Percentiles rank a stretch among this genome's conserved stretches.
These are phyloP conservation scores for Boechera divaricarpa DNA, from an alignment of 345 rosid species.

Conservation along the genomic window DNA sequence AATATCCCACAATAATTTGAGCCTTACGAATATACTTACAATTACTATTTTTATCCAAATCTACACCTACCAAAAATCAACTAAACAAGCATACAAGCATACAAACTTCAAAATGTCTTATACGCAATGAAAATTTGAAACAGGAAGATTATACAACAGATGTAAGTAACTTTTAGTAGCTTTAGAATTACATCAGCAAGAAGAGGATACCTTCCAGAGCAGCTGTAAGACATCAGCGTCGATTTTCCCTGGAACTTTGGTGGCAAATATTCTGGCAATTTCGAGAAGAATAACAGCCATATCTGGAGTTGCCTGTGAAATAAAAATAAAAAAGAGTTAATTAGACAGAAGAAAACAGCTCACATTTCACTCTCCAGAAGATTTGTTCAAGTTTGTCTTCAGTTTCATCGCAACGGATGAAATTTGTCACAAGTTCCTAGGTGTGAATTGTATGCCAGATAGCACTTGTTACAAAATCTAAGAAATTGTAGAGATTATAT, in stretches of 20 bases:
- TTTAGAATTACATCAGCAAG: slow-evolving; percentile 11
- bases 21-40: neutral
- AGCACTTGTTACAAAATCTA: slow-evolving; percentile 14
- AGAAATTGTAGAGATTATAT: slow-evolving; percentile 2
- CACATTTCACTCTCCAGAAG: slow-evolving; percentile 6
- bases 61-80: slow-evolving; percentile 15
- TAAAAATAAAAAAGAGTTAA: slow-evolving; percentile 28
- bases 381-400: slow-evolving; percentile 18
- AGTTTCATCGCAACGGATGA: slow-evolving; percentile 2
- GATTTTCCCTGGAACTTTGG: slow-evolving; percentile 99
- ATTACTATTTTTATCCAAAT: slow-evolving; percentile 16
- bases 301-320: slow-evolving; percentile 92
- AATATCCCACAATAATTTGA: slow-evolving; percentile 9
- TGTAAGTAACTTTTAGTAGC: neutral
- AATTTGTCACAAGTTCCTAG: slow-evolving; percentile 12
- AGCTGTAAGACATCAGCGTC: slow-evolving; percentile 98
- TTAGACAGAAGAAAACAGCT: slow-evolving; percentile 21
- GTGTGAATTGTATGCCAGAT: slow-evolving; percentile 17
- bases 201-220: slow-evolving; percentile 84
- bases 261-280: slow-evolving; percentile 98
- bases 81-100: slow-evolving; percentile 24
- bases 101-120: slow-evolving; percentile 26
- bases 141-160: slow-evolving; percentile 17
- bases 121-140: slow-evolving; percentile 5
- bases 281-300: slow-evolving; percentile 99